These are phyloP conservation scores for Rhodotorula mucilaginosa DNA, from an alignment of 1,284 basidiomycete species.

Conservation along the genomic window DNA sequence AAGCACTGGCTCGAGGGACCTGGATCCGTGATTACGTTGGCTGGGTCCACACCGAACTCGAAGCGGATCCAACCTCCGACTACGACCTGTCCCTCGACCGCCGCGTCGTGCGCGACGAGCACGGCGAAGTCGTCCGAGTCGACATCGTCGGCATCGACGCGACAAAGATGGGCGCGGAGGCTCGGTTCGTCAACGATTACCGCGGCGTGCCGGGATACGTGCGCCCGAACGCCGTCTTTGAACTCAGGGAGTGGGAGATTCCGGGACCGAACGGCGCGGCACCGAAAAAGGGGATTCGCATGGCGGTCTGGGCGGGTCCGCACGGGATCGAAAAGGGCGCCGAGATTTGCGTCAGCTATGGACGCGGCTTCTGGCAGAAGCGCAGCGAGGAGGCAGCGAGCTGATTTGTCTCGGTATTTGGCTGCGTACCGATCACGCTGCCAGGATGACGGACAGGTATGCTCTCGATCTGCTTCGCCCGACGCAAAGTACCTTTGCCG, in stretches of 20 bases:
- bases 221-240: conserved; percentile 71
- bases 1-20: conserved; percentile 60
- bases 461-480: too few species aligned
- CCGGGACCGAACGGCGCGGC: neutral
- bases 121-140: neutral
- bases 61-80: conserved; percentile 60
- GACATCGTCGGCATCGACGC: conserved; percentile 63
- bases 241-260: conserved; percentile 19
- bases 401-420: neutral
- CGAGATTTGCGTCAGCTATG: conserved; percentile 84
- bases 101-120: neutral
- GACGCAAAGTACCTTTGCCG: too few species aligned
- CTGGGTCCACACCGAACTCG: conserved; percentile 72
- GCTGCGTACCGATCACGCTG: too few species aligned
- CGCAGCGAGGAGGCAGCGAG: conserved; percentile 13
- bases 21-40: conserved; percentile 80
- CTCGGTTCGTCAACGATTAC: conserved; percentile 83
- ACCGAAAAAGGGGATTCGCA: conserved; percentile 61
- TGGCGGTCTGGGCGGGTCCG: conserved; percentile 67
- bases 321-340: conserved; percentile 71
- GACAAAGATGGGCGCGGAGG: conserved; percentile 71
- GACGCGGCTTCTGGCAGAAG: conserved; percentile 81
- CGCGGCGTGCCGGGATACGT: conserved; percentile 61
- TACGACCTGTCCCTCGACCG: conserved; percentile 78
- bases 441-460: neutral